Base-by-base conservation (phyloP, 768 basidiomycete species). In the Collybia sordida region DNA sequence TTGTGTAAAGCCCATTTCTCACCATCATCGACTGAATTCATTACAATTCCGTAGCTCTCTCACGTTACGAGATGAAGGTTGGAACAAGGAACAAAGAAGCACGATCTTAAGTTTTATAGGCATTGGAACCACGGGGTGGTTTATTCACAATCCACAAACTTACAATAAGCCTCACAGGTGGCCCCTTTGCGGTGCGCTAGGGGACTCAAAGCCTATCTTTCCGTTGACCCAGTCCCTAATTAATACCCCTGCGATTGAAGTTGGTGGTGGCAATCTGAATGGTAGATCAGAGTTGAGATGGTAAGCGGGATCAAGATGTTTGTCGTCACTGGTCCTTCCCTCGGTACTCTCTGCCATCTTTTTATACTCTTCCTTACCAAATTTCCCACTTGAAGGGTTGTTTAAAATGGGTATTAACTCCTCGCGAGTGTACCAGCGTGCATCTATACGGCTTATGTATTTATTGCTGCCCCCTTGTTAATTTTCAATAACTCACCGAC, bases 171-270 rank as follows among this genome's bases (percentile, higher is more conserved):
- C 31, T 51, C 21, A 57, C 36, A 55, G 23, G 25, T 41, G 42
- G 35, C 53, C 46, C 22, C 34, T 53, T 21, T 47, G 47, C 21
- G 46, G 41, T 15, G 19, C 12, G 18, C 51, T 40, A n/a, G 47
- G 35, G 15, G 37, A 17, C n/a, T 9, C 37, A 15, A 77, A 77
- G 23, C 64, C 59, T 35, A 81, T 74, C 62, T 73, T 83, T 25
- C 81, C 76, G 35, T 84, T 79, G 4, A 75, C 86, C 93, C 93
- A 95, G 47, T 92, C 81, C 42, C 80, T 72, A 58, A 96, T 88
- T 61, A 96, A 66, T 24, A 89, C 82, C n/a, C 93, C 93, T 0
- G 88, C 92, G 48, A 94, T 86, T 6, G 91, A 88, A 19, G 81
- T 86, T 2, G 63, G 61, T 6, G 90, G 86, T 1, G 93, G 93